phyloP scores from a whole-genome alignment of 2,329 filamentous ascomycete species.

The Cephalotrichum gorgonifer region DNA sequence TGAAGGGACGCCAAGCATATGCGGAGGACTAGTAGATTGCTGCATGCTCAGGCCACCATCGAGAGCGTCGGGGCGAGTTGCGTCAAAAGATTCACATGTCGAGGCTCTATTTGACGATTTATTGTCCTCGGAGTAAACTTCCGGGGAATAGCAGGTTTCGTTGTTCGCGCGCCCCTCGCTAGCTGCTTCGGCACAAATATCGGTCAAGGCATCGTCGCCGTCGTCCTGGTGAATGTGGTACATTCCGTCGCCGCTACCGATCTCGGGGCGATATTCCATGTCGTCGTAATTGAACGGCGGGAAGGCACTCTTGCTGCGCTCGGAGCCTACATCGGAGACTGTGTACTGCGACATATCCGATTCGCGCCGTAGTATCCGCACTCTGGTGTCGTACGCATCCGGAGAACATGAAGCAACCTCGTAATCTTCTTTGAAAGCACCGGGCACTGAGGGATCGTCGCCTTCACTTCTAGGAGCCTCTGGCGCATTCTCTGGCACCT shows the following conservation, averaged over 20 bases:
- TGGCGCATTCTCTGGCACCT: too few species aligned
- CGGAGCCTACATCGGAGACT: conserved; percentile 1
- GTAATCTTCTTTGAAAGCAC: conserved; percentile 24
- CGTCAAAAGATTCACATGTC: conserved; percentile 28
- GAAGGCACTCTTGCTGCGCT: conserved; percentile 4
- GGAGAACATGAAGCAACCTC: conserved; percentile 28
- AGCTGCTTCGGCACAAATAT: not conserved
- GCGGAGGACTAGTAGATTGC: conserved; percentile 24
- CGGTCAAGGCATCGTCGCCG: conserved; percentile 20
- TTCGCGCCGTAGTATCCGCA: conserved; percentile 38
- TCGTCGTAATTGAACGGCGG: conserved; percentile 17
- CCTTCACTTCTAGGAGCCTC: not conserved
- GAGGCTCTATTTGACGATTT: conserved; percentile 24
- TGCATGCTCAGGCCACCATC: not conserved
- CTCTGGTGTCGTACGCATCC: conserved; percentile 31
- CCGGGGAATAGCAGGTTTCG: conserved; percentile 3
- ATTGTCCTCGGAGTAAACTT: conserved; percentile 1
- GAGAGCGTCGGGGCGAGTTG: conserved; percentile 12
- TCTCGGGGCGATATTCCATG: conserved; percentile 26
- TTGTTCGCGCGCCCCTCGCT: conserved; percentile 23
- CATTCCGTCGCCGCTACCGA: conserved; percentile 16
- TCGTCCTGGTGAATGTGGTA: conserved; percentile 15
- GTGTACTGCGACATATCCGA: conserved; percentile 16
- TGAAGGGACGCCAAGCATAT: conserved; percentile 36
- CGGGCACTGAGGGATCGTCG: conserved; percentile 11